phyloP scores from a whole-genome alignment of 441 rosid genomes.

The Populus hybrid region DNA sequence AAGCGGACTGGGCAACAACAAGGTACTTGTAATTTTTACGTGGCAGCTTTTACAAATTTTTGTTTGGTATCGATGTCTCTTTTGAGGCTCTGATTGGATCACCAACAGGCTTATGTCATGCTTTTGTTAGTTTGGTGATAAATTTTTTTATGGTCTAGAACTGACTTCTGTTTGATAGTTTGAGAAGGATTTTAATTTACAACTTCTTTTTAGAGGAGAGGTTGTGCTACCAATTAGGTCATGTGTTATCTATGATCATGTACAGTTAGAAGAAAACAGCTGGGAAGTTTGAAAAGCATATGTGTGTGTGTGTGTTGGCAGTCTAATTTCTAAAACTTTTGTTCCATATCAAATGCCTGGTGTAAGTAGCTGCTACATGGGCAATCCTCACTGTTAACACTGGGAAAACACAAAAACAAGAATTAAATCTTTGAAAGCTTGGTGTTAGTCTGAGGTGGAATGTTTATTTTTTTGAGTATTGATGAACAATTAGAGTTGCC shows the following conservation, averaged over 20 bases:
- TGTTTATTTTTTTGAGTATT: no score
- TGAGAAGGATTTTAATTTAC: background rate
- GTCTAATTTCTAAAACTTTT: no score
- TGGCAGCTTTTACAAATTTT: no score
- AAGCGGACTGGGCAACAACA: conserved; percentile 64
- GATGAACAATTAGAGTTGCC: no score
- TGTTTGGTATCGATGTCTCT: background rate
- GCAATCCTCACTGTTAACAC: no score
- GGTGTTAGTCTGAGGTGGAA: no score
- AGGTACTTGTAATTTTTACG: conserved; percentile 32
- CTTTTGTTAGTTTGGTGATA: background rate
- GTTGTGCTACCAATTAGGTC: background rate
- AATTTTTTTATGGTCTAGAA: background rate
- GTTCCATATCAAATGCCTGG: no score
- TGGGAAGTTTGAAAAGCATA: no score
- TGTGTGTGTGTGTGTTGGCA: no score
- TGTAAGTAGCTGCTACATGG: no score
- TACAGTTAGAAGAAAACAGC: background rate
- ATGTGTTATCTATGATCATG: background rate
- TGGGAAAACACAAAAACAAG: no score
- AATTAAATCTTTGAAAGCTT: no score
- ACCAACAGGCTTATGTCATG: background rate
- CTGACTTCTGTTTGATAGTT: background rate
- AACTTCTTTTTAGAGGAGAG: background rate
- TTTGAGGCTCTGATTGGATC: background rate